Evolutionary conservation across 148 eudicot genomes (phyloP).

Genomic region (Vaccinium myrtillus): DNA sequence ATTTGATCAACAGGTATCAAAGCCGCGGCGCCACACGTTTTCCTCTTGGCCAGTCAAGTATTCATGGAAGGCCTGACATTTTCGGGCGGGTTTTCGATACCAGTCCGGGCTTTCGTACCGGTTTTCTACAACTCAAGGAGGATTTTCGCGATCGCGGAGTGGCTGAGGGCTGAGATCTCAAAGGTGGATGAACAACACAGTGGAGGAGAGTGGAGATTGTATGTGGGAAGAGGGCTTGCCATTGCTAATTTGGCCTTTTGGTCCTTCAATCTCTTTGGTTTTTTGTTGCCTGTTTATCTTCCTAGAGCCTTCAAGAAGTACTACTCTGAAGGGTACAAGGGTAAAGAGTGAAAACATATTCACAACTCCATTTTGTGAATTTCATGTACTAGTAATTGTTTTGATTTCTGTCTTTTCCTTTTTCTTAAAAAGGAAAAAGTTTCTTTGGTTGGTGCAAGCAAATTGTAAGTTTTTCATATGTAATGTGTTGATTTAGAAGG

Average conservation of each 20-base stretch:
- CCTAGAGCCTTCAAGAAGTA: constrained; percentile 69
- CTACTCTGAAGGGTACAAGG: constrained; percentile 32
- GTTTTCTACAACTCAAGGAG: constrained; percentile 66
- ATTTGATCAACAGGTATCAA: constrained; percentile 33
- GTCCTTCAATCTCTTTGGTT: constrained; percentile 80
- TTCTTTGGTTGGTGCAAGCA: not conserved
- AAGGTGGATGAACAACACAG: constrained; percentile 22
- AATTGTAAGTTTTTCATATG: not conserved
- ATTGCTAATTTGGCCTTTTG: constrained; percentile 58
- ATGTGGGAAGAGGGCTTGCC: constrained; percentile 58
- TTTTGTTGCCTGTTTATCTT: constrained; percentile 81
- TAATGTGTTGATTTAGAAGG: not conserved
- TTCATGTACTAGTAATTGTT: not conserved
- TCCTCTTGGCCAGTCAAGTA: constrained; percentile 66
- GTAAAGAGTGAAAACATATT: constrained; percentile 11
- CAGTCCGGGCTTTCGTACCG: constrained; percentile 73
- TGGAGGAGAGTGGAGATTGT: constrained; percentile 42
- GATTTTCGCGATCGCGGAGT: constrained; percentile 44
- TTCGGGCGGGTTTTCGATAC: constrained; percentile 55
- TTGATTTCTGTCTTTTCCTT: not conserved
- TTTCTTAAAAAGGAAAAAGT: not conserved
- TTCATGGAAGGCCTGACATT: constrained; percentile 67
- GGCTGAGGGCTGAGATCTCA: constrained; percentile 52
- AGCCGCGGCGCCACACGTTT: constrained; percentile 75
- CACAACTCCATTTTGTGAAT: not conserved